Conservation (phyloP, 2,329 filamentous ascomycete species). For the Diaporthe amygdali region DNA sequence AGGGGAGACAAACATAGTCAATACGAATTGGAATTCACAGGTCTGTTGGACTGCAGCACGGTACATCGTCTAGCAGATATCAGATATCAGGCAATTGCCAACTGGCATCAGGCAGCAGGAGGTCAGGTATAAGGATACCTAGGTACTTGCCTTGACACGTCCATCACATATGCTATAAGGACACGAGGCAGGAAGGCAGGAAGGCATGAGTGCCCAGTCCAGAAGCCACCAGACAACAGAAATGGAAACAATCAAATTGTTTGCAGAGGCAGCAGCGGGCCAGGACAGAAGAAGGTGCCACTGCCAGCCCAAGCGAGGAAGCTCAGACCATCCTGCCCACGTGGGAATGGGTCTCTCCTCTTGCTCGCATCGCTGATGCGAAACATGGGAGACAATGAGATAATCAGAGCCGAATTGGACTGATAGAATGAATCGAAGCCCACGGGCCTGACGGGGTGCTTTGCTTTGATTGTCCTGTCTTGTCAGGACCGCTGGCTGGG, state of each 20-base stretch:
- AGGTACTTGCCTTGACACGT: no score
- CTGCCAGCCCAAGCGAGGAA: neutral
- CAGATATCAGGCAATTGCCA: no score
- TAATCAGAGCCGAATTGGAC: slow-evolving; percentile 1
- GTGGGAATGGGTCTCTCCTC: neutral
- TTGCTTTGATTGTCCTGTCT: neutral
- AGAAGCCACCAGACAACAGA: no score
- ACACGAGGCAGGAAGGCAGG: no score
- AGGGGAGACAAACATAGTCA: no score
- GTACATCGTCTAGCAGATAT: no score
- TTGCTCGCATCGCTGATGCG: neutral
- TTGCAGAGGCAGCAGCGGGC: neutral
- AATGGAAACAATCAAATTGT: neutral
- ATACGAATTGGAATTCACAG: no score
- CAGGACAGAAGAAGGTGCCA: neutral
- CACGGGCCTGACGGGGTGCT: neutral
- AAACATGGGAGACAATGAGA: neutral
- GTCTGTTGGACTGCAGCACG: no score
- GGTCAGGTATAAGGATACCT: no score
- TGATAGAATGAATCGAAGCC: neutral
- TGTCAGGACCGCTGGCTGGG: slow-evolving; percentile 6
- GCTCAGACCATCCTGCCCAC: slow-evolving; percentile 4
- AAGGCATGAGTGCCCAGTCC: neutral
- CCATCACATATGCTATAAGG: no score
- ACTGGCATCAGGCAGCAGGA: no score